Percentiles rank a stretch among this genome's conserved stretches.
phyloP scores from a whole-genome alignment of 306 rosid species.

The Cyamopsis tetragonoloba region DNA sequence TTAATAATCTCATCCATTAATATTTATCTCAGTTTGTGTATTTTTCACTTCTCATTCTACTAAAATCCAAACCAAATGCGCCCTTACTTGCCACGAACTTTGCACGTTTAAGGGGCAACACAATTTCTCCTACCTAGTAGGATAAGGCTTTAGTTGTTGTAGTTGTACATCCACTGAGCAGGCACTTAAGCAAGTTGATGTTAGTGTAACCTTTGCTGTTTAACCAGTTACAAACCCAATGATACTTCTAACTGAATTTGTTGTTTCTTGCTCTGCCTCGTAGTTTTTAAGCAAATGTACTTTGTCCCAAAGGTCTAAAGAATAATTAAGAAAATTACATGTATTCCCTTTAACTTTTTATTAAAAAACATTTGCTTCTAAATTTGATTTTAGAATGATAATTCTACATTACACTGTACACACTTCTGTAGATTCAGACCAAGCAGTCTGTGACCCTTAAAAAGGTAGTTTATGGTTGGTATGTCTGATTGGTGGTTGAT shows the following conservation, averaged over 20 bases:
- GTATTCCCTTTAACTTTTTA: too few relatives aligned
- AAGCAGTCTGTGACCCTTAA: neutral
- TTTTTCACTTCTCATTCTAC: too few relatives aligned
- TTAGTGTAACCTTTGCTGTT: neutral
- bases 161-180: neutral
- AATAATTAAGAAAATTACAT: neutral
- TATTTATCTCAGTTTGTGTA: too few relatives aligned
- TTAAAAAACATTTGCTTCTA: neutral
- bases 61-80: too few relatives aligned
- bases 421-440: neutral
- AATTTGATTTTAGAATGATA: neutral
- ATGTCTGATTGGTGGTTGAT: neutral
- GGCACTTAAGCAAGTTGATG: neutral
- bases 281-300: too few relatives aligned
- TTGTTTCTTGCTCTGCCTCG: neutral
- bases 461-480: neutral
- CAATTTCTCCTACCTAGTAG: too few relatives aligned
- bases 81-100: too few relatives aligned
- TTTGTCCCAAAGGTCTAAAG: neutral
- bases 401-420: too few relatives aligned
- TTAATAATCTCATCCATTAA: too few relatives aligned
- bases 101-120: too few relatives aligned
- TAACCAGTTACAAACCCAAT: neutral
- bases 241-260: neutral
- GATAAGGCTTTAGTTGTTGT: too few relatives aligned